Conservation (phyloP, 1,139 yeast species). For the Blastobotrys arbuscula region DNA sequence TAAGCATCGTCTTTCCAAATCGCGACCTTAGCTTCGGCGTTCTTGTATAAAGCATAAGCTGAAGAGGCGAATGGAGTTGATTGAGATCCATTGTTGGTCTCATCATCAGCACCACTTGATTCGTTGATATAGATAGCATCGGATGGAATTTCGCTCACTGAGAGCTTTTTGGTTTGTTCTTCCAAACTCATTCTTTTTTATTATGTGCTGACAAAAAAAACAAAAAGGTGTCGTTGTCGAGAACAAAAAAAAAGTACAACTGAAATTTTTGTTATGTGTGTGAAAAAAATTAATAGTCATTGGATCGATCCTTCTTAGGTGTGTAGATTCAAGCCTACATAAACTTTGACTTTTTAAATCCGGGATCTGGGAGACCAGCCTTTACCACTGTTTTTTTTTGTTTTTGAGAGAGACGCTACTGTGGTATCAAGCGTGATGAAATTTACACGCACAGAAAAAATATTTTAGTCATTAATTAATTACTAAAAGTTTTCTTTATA, state of each 20-base stretch:
- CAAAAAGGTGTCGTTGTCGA: neutral
- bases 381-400: neutral
- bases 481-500: no score
- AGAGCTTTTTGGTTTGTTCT: constrained; percentile 7
- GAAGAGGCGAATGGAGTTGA: constrained; percentile 70
- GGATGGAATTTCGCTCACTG: constrained; percentile 11
- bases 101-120: constrained; percentile 58
- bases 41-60: constrained; percentile 67
- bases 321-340: no score
- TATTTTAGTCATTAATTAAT: no score
- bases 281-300: neutral
- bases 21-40: constrained; percentile 50
- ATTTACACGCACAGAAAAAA: neutral
- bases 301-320: no score
- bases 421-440: neutral
- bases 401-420: neutral
- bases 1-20: constrained; percentile 62
- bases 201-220: no score
- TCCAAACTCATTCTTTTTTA: constrained; percentile 7
- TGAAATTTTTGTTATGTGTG: neutral
- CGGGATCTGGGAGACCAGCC: no score
- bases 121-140: constrained; percentile 60
- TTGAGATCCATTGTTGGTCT: constrained; percentile 52
- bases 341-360: no score
- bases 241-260: neutral